Conservation (phyloP, 1,139 yeast species). For the Taphrina pruni region DNA sequence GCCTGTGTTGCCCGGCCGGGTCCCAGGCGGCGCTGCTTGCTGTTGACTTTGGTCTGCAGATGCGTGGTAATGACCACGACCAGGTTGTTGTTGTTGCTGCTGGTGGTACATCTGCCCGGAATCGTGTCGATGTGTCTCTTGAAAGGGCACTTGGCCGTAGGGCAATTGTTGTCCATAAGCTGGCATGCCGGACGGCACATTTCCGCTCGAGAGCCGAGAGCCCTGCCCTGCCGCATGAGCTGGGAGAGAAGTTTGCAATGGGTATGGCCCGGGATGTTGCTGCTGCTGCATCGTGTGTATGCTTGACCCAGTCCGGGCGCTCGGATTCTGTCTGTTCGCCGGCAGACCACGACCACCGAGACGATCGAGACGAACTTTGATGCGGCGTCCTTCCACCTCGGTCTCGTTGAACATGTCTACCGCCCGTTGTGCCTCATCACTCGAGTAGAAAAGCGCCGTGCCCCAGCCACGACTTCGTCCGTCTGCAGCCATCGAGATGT, state of each 20-base stretch:
- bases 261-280: conserved; percentile 10
- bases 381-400: conserved; percentile 63
- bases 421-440: conserved; percentile 60
- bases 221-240: not conserved
- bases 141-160: not conserved
- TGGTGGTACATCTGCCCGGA: not conserved
- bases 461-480: conserved; percentile 68
- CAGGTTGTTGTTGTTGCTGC: conserved; percentile 13
- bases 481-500: conserved; percentile 57
- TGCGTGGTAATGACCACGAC: not conserved
- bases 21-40: not conserved
- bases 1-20: not conserved
- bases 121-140: conserved; percentile 1
- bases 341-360: conserved; percentile 31
- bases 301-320: not conserved
- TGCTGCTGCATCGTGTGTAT: not conserved
- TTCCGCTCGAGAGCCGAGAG: not conserved
- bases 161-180: not conserved
- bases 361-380: conserved; percentile 65
- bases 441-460: conserved; percentile 62
- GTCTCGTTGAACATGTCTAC: conserved; percentile 60
- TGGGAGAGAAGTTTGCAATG: conserved; percentile 8
- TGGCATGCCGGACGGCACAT: not conserved
- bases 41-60: not conserved
- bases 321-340: not conserved